Evolutionary conservation across 768 basidiomycete genomes (phyloP), one percentile per base, ranked within the genome.

Genomic region (Rhodotorula paludigena): DNA sequence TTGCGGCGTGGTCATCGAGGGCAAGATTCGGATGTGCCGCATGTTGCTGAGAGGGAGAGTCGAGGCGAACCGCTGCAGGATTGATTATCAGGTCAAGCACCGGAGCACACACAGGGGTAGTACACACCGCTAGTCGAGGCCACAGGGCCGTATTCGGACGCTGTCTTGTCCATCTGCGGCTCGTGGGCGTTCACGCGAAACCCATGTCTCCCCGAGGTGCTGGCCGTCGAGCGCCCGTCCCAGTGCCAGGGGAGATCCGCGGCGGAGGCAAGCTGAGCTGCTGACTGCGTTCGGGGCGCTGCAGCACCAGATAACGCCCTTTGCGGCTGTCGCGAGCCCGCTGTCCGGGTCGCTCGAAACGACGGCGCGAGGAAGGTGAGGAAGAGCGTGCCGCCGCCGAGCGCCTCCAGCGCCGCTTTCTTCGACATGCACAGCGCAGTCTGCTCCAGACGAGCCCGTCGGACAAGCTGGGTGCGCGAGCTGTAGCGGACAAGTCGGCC

Each of bases 71-170:
- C 21, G 66, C 66, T 68, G 61, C 1, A 12, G 25, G 48, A 57
- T 2, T 3, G 20, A 15, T 30, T 38, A 49, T 25, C 45, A 11
- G n/a, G 4, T 2, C 20, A 41, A 18, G 25, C 1, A n/a, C 11
- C 0, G 30, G 16, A 20, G 16, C 4, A 11, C 14, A 8, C 14
- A 21, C 8, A 16, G 36, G 14, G 39, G 32, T 15, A 15, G 45
- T 16, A 23, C 49, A 25, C 20, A 68, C 66, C 66, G n/a, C 66
- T 62, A 0, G 66, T 68, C 15, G 66, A 68, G 0, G 60, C 66
- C 21, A 63, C 36, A 2, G 60, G 66, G 21, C 11, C 30, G 10
- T 30, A 8, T 30, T 18, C 25, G 21, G 16, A 6, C n/a, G 12
- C 0, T 5, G 7, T 12, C 25, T 5, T 25, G 2, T 14, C 8